Conservation (phyloP, 1,284 basidiomycete genomes). For the Ceratobasidium sp. region DNA sequence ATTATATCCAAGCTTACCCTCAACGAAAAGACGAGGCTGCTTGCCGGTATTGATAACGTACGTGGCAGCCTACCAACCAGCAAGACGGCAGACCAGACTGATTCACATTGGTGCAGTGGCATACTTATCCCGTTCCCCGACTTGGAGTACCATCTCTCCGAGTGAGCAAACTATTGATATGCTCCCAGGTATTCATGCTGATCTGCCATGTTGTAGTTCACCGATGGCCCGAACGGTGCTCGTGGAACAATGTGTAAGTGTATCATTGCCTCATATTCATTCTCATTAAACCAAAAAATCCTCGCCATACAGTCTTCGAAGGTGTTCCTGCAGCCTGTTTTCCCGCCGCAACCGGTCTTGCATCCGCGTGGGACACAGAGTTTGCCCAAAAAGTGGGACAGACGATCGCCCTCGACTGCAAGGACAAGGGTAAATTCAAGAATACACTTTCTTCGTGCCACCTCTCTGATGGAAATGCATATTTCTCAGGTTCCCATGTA, state of each 20-base stretch:
- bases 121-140: conserved; percentile 37
- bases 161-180: neutral
- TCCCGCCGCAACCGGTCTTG: conserved; percentile 44
- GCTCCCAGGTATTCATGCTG: neutral
- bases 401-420: conserved; percentile 41
- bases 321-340: conserved; percentile 39
- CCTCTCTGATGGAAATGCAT: neutral
- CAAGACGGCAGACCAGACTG: neutral
- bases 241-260: conserved; percentile 40
- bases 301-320: conserved; percentile 11
- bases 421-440: conserved; percentile 35
- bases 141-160: conserved; percentile 34
- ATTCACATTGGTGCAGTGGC: conserved; percentile 14
- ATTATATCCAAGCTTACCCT: conserved; percentile 39
- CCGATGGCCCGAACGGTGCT: conserved; percentile 43
- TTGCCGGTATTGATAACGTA: conserved; percentile 42
- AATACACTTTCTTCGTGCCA: neutral
- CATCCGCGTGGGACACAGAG: conserved; percentile 43
- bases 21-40: conserved; percentile 42
- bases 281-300: neutral
- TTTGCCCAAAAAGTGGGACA: conserved; percentile 41
- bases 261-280: neutral
- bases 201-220: neutral
- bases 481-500: conserved; percentile 35
- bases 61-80: neutral